phyloP scores from a whole-genome alignment of 208 protist species.

The Trypanosoma platydactyli region DNA sequence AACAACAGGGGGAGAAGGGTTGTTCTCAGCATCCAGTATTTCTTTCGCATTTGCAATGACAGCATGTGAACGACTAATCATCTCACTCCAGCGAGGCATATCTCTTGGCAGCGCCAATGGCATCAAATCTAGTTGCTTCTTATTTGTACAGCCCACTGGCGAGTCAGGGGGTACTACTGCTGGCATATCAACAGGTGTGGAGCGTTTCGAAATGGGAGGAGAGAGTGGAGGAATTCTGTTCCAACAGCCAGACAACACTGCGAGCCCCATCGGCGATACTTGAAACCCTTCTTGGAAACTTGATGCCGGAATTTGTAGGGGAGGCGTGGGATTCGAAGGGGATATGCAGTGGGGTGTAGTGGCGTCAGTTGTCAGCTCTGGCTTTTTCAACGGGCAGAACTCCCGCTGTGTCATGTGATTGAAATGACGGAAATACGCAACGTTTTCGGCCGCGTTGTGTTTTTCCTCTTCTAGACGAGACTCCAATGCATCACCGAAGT shows the following conservation, averaged over 20 bases:
- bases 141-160: neutral
- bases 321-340: neutral
- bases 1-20: neutral
- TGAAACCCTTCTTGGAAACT: neutral
- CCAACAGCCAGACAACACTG: neutral
- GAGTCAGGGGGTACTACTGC: neutral
- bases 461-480: constrained; percentile 28
- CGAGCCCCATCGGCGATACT: neutral
- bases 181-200: constrained; percentile 8
- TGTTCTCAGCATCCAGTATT: constrained; percentile 18
- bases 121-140: neutral
- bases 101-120: neutral
- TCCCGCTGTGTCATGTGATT: constrained; percentile 66
- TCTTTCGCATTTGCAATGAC: constrained; percentile 41
- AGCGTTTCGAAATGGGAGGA: neutral
- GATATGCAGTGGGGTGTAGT: constrained; percentile 7
- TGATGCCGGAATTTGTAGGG: neutral
- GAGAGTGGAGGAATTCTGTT: constrained; percentile 11
- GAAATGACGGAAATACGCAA: constrained; percentile 49
- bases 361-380: neutral
- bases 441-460: constrained; percentile 44
- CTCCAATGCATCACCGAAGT: constrained; percentile 57
- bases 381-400: constrained; percentile 40
- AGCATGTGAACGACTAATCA: constrained; percentile 34
- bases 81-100: constrained; percentile 8